These are phyloP conservation scores for Knufia fluminis DNA, from an alignment of 2,329 filamentous ascomycete genomes.

Conservation along the genomic window DNA sequence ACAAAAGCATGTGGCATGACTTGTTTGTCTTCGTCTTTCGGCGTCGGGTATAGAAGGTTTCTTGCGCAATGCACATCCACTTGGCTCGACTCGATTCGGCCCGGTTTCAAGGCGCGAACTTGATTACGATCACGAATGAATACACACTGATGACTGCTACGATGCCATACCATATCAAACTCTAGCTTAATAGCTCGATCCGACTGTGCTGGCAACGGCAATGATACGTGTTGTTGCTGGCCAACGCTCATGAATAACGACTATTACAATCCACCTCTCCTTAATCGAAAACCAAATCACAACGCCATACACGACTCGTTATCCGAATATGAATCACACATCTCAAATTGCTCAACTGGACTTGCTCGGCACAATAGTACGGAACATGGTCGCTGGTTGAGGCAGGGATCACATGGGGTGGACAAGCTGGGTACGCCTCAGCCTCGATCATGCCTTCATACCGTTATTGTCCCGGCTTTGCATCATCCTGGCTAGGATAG, in stretches of 20 bases:
- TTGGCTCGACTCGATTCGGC: neutral
- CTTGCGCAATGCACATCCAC: slow-evolving; percentile 8
- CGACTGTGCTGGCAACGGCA: neutral
- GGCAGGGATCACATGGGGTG: neutral
- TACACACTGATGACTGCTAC: slow-evolving; percentile 8
- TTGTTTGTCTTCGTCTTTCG: slow-evolving; percentile 9
- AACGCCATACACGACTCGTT: neutral
- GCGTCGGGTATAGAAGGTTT: slow-evolving; percentile 11
- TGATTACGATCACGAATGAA: neutral
- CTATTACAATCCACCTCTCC: neutral
- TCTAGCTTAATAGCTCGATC: neutral
- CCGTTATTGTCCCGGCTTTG: too few relatives aligned
- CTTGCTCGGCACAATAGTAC: neutral
- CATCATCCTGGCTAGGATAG: too few relatives aligned
- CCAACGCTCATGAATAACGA: slow-evolving; percentile 5
- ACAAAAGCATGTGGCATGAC: slow-evolving; percentile 8
- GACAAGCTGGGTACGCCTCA: neutral
- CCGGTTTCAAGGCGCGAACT: neutral
- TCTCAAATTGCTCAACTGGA: neutral
- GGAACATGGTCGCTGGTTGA: neutral
- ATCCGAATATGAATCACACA: neutral
- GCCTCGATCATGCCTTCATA: neutral
- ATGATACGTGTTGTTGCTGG: neutral
- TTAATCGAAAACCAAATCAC: neutral
- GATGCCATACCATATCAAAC: slow-evolving; percentile 4